Base-by-base conservation (phyloP, 73 alveolate species). In the Breviolum minutum region DNA sequence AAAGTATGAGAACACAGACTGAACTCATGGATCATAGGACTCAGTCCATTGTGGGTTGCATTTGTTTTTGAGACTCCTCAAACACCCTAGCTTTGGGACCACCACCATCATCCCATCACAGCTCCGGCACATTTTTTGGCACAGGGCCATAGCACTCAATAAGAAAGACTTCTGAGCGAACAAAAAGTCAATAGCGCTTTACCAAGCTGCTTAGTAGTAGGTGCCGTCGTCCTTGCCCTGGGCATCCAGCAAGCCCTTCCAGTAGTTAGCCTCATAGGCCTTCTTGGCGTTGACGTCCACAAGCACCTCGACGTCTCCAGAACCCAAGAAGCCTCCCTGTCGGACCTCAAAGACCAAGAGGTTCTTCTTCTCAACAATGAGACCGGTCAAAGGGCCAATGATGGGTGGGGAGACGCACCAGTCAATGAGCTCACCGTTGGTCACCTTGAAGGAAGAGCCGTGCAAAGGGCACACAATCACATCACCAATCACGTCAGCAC, bases 151-250 rank as follows among this genome's bases (percentile, higher is more conserved):
- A 80, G 32, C 88, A 80, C 88, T 80, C 88, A 80, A 80, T 48
- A 80, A 80, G 88, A 32, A 8, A 40, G 68, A 80, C 88, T 80
- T 80, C 68, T 80, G 88, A 80, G 88, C 88, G 88, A 80, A 80
- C 68, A 80, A 80, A 80, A 80, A 80, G 88, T 80, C 88, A 80
- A 30, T 48, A 80, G 88, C 30, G 88, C 88, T 66, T 32, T 66
- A 83, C 22, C 9, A 30, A 27, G 63, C 13, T 61, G 79, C 94
- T n/a, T 27, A 93, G 93, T 93, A 93, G 99, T 93, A 93, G 90
- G 99, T 93, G 63, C 99, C 99, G 32, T 93, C 99, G 63, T 93
- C 92, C 84, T 93, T 93, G 84, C 99, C 99, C 99, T 93, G 99
- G n/a, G 99, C 99, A 20, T 93, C 99, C 98, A 93, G 63, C 70